phyloP scores from a whole-genome alignment of 148 eudicot species.

The Fagopyrum esculentum region DNA sequence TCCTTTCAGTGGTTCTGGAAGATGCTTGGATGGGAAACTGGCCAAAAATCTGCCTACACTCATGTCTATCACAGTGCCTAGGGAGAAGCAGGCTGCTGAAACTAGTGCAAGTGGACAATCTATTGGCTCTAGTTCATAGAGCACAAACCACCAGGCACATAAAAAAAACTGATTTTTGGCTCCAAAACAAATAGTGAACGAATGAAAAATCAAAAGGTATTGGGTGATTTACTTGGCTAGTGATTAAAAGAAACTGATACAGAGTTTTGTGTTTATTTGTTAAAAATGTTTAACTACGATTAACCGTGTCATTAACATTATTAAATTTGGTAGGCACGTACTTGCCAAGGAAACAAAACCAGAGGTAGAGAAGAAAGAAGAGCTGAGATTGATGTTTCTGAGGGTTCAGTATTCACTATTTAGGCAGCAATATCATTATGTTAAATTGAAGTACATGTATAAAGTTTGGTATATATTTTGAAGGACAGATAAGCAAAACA shows the following conservation, averaged over 20 bases:
- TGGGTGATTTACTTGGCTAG: neutral
- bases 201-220: constrained; percentile 53
- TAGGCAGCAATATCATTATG: too few species aligned
- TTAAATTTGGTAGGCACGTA: constrained; percentile 31
- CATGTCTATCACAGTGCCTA: constrained; percentile 37
- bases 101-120: constrained; percentile 30
- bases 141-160: constrained; percentile 49
- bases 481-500: too few species aligned
- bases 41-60: constrained; percentile 38
- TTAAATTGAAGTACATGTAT: too few species aligned
- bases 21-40: constrained; percentile 78
- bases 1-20: constrained; percentile 70
- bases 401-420: neutral
- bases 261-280: neutral
- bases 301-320: neutral
- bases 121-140: constrained; percentile 57
- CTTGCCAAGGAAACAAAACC: constrained; percentile 45
- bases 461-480: too few species aligned
- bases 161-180: constrained; percentile 84
- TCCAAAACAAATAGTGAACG: constrained; percentile 40
- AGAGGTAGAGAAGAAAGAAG: constrained; percentile 49
- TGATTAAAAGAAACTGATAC: neutral
- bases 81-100: constrained; percentile 40
- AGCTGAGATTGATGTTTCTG: constrained; percentile 24
- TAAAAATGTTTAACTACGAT: neutral